Conservation (phyloP, 2,329 filamentous ascomycete genomes). For the Coleophoma cylindrospora region DNA sequence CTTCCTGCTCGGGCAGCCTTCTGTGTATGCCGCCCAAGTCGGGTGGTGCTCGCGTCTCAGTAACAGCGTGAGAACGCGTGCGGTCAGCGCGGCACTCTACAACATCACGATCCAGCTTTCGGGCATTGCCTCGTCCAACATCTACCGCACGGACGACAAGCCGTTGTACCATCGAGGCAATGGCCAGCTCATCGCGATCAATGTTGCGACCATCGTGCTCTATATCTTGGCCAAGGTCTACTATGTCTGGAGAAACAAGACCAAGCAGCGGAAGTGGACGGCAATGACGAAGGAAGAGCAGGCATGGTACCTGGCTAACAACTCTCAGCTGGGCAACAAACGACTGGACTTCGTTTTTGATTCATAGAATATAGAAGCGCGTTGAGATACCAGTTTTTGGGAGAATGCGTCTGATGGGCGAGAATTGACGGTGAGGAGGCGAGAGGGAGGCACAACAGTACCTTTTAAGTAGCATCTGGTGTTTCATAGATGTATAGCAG, state of each 20-base stretch:
- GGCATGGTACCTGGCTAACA: conserved; percentile 35
- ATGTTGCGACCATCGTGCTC: conserved; percentile 25
- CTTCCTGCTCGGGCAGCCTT: conserved; percentile 4
- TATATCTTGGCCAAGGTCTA: conserved; percentile 32
- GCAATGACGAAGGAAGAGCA: conserved; percentile 29
- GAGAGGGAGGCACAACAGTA: no score
- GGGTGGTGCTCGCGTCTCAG: conserved; percentile 33
- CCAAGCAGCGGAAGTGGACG: conserved; percentile 9
- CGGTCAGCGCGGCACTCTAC: conserved; percentile 33
- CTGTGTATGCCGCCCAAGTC: conserved; percentile 31
- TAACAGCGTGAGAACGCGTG: conserved; percentile 32
- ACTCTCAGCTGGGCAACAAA: conserved; percentile 31
- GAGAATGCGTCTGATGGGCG: no score
- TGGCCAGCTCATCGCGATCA: conserved; percentile 26
- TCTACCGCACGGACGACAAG: conserved; percentile 41
- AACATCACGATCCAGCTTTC: conserved; percentile 41
- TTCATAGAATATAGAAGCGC: neutral
- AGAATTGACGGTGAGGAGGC: no score
- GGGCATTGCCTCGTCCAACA: conserved; percentile 39
- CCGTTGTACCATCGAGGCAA: conserved; percentile 39
- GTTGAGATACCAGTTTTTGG: no score
- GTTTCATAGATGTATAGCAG: no score
- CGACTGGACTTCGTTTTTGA: conserved; percentile 23
- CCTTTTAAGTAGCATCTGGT: no score
- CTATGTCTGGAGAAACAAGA: conserved; percentile 34